Base-by-base conservation (phyloP, 2,329 filamentous ascomycete species). In the Arthrobotrys megalospora region DNA sequence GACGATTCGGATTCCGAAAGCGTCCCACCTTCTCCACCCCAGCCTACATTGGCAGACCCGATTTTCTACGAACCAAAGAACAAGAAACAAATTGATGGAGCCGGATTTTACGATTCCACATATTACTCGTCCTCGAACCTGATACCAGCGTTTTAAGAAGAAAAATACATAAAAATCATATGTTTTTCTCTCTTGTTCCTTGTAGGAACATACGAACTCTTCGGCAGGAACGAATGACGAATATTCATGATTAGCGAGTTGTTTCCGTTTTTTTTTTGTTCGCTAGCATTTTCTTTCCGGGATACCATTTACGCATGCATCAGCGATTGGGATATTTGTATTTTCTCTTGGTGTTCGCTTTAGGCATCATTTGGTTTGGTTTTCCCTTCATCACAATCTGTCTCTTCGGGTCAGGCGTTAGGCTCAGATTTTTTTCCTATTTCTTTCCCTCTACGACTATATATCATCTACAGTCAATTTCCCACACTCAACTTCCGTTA, bases 11-110 rank as follows among this genome's bases (percentile, higher is more conserved):
- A 77, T 47, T 67, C 66, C 38, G 60, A 81, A 62, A 80, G 79
- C 36, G 69, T 72, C 36, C 80, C 80, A 19, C 80, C 81, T 12
- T 82, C 81, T 36, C 81, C 81, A 6, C 80, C 80, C 41, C 81
- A 82, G 75, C 79, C 81, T 32, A 79, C 77, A 19, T n/a, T 77
- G 32, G 73, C 73, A 1, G 73, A 77, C 21, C 73, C 73, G 16
- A 38, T 77, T 47, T 77, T 77, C 66, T 77, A 77, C 66, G 73
- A 77, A 52, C 43, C 66, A 32, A 71, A 71, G 43, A 71, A 41
- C 36, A 50, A 34, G 28, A 77, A 71, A 34, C 38, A 66, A 45
- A 41, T 38, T n/a, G 43, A 38, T 24, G 14, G 55, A 12, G 19
- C 65, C 3, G 16, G 47, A 6, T 71, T 52, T 7, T 77, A 50